Base-by-base conservation (phyloP, 2,329 filamentous ascomycete genomes). In the Escovopsis sp. region DNA sequence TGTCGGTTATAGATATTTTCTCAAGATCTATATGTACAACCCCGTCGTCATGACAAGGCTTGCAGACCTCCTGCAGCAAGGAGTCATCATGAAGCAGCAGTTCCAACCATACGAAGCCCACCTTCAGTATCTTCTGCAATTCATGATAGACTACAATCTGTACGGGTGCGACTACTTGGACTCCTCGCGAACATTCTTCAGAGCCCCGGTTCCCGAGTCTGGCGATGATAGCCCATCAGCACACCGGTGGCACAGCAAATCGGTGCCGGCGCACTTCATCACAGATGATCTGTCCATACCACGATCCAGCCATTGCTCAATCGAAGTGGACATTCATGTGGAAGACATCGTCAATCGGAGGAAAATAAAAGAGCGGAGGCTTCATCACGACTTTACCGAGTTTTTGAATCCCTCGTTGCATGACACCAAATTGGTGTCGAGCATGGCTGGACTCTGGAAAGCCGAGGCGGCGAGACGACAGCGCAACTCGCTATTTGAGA, bases 61-160 rank as follows among this genome's bases (percentile, higher is more conserved):
- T 44, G 78, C 84, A 24, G 88, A 96, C 54, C 69, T 98, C 38
- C 68, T 98, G 35, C 79, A 84, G 14, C 87, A 94, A 59, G 91
- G 91, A 7, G 81, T 81, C 27, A 79, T 98, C 35, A 75, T 96
- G 74, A 84, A 84, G 56, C 75, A 74, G 45, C 72, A 75, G 20
- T 81, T 98, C 35, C 89, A 96, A 55, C 89, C 91, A 0, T 94
- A 91, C 55, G 91, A 98, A 62, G 87, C 84, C 14, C 93, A 98
- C 57, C 61, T 96, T 47, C 86, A 94, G 55, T 96, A 88, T 57
- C 65, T 95, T 8, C 70, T 91, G 9, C 93, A 98, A 61, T 98
- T 93, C 75, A 96, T 98, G 91, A 83, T 81, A 48, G 93, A 98
- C 59, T 98, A 93, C 67, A 98, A 95, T 56, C 67, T 98, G 50